A percentile compares a stretch with the other conserved stretches of the same genome.
phyloP scores from a whole-genome alignment of 805 yeast species.

The Saturnispora zaruensis region DNA sequence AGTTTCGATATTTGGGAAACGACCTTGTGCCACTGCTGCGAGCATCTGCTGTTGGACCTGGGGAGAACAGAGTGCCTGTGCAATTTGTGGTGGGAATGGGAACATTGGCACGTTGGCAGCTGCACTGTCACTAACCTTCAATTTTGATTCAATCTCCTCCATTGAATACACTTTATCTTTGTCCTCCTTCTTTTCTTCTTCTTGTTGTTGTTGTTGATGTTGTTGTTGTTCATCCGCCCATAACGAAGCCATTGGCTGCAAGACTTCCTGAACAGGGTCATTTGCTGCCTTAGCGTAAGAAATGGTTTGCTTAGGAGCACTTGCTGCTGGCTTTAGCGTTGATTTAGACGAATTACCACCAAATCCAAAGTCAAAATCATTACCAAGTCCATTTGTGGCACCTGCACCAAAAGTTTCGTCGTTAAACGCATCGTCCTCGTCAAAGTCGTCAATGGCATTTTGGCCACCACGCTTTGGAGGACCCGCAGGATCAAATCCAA shows the following conservation, averaged over 20 bases:
- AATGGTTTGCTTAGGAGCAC: conserved; percentile 25
- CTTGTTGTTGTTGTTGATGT: conserved; percentile 15
- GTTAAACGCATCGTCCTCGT: conserved; percentile 71
- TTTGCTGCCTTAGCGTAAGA: conserved; percentile 39
- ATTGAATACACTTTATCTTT: conserved; percentile 51
- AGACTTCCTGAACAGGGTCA: conserved; percentile 30
- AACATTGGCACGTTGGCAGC: conserved; percentile 18
- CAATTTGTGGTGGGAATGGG: conserved; percentile 21
- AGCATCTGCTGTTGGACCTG: conserved; percentile 25
- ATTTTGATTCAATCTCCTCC: conserved; percentile 79
- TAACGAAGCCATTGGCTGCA: conserved; percentile 65
- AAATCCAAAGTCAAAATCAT: conserved; percentile 59
- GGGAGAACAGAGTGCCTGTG: conserved; percentile 18
- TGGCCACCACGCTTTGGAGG: conserved; percentile 26
- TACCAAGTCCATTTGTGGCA: conserved; percentile 33
- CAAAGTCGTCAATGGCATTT: conserved; percentile 70
- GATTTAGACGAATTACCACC: conserved; percentile 13
- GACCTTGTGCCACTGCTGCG: conserved; percentile 28
- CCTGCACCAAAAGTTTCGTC: conserved; percentile 69
- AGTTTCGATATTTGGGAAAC: conserved; percentile 25
- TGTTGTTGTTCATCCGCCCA: conserved; percentile 40
- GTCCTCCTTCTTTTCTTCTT: conserved; percentile 15
- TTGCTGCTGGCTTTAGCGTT: conserved; percentile 13
- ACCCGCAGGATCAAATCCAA: conserved; percentile 51
- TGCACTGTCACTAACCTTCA: conserved; percentile 32